phyloP scores from a whole-genome alignment of 495 filamentous ascomycete species.

The Trypethelium eluteriae region DNA sequence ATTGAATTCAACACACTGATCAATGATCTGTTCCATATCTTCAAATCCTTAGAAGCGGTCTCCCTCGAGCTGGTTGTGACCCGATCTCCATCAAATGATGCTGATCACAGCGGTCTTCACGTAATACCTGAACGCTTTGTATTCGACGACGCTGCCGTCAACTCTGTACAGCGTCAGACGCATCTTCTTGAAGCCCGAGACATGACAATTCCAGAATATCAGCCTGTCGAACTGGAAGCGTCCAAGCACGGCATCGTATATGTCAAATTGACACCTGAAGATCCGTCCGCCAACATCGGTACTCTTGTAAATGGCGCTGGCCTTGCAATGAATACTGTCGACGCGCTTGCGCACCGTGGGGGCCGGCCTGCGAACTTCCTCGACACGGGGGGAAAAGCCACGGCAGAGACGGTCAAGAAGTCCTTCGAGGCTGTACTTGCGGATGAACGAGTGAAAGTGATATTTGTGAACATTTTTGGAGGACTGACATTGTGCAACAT shows the following conservation, averaged over 20 bases:
- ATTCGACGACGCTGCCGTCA: constrained; percentile 75
- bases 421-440: constrained; percentile 65
- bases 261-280: constrained; percentile 40
- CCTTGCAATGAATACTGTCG: constrained; percentile 86
- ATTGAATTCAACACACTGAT: constrained; percentile 23
- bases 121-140: constrained; percentile 50
- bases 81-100: neutral
- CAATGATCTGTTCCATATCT: constrained; percentile 1
- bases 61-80: neutral
- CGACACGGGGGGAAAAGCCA: constrained; percentile 86
- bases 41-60: neutral
- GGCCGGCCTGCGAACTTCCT: constrained; percentile 72
- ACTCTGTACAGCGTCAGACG: constrained; percentile 54
- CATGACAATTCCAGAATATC: constrained; percentile 36
- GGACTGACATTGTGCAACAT: constrained; percentile 78
- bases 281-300: constrained; percentile 49
- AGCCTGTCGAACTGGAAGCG: constrained; percentile 55
- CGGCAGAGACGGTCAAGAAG: constrained; percentile 70
- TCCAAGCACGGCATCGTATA: constrained; percentile 70
- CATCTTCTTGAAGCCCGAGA: constrained; percentile 55
- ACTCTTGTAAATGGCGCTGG: constrained; percentile 84
- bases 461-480: constrained; percentile 90
- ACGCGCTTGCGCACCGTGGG: constrained; percentile 60
- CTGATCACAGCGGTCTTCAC: constrained; percentile 29
- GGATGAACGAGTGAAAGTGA: constrained; percentile 60